A percentile compares a stretch with the other conserved stretches of the same genome.
These are phyloP conservation scores for Blastobotrys capitulatus DNA, from an alignment of 1,139 yeast genomes.

Conservation along the genomic window DNA sequence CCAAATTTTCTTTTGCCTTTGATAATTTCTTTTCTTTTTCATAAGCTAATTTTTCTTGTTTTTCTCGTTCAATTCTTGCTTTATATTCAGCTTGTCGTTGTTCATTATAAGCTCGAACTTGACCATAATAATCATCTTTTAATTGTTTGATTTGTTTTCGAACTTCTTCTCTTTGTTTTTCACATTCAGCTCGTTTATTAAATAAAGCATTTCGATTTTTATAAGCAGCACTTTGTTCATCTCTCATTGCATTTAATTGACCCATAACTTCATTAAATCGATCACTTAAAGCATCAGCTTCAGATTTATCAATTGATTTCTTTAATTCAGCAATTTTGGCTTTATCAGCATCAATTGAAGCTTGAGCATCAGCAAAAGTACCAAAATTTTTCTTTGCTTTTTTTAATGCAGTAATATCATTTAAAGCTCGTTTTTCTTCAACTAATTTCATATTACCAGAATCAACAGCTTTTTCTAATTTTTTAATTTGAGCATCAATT, in stretches of 20 bases:
- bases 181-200: conserved; percentile 63
- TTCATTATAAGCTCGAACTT: conserved; percentile 30
- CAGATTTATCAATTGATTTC: conserved; percentile 55
- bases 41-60: conserved; percentile 43
- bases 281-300: conserved; percentile 55
- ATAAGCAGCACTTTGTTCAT: conserved; percentile 57
- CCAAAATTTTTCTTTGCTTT: conserved; percentile 78
- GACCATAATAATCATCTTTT: conserved; percentile 32
- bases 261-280: conserved; percentile 51
- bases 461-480: conserved; percentile 70
- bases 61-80: conserved; percentile 51
- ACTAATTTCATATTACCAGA: conserved; percentile 81
- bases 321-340: conserved; percentile 72
- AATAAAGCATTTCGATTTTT: conserved; percentile 61
- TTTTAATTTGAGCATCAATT: conserved; percentile 65
- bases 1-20: conserved; percentile 51
- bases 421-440: conserved; percentile 81
- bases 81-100: conserved; percentile 55
- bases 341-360: conserved; percentile 75
- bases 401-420: conserved; percentile 81
- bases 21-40: conserved; percentile 39
- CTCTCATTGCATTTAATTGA: conserved; percentile 55
- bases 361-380: conserved; percentile 68
- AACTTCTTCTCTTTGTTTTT: conserved; percentile 60
- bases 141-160: conserved; percentile 59